phyloP scores from a whole-genome alignment of 305 asterid genomes.

The Fraxinus sp. region DNA sequence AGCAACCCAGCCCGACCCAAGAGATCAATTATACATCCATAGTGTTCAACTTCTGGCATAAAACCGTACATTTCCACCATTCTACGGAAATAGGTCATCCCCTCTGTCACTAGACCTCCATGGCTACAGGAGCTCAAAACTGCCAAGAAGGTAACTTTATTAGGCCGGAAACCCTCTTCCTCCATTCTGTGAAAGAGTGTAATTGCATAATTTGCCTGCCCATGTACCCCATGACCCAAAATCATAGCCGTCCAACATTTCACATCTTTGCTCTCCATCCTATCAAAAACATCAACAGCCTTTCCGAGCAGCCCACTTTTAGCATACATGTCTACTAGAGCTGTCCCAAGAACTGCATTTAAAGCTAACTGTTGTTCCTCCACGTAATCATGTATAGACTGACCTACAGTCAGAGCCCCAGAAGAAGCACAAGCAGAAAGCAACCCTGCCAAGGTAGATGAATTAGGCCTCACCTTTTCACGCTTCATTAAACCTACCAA shows the following conservation, averaged over 20 bases:
- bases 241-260: slow-evolving; percentile 68
- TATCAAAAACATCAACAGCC: slow-evolving; percentile 44
- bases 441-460: slow-evolving; percentile 54
- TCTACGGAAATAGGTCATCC: slow-evolving; percentile 39
- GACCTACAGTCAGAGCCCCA: slow-evolving; percentile 39
- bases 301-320: slow-evolving; percentile 54
- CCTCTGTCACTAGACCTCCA: slow-evolving; percentile 56
- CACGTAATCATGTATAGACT: slow-evolving; percentile 31
- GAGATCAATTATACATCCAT: slow-evolving; percentile 65
- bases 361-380: slow-evolving; percentile 36
- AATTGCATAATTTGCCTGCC: slow-evolving; percentile 46
- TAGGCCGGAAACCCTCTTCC: slow-evolving; percentile 48
- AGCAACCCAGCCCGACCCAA: slow-evolving; percentile 63
- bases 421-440: slow-evolving; percentile 59
- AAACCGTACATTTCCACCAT: slow-evolving; percentile 52
- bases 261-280: slow-evolving; percentile 50
- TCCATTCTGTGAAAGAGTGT: slow-evolving; percentile 47
- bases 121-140: slow-evolving; percentile 64
- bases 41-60: slow-evolving; percentile 58
- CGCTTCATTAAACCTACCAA: slow-evolving; percentile 45
- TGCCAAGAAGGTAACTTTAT: slow-evolving; percentile 65
- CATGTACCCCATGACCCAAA: slow-evolving; percentile 48
- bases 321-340: slow-evolving; percentile 54
- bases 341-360: slow-evolving; percentile 57
- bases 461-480: slow-evolving; percentile 35